phyloP scores from a whole-genome alignment of 306 rosid genomes.

The Sophora flavescens region DNA sequence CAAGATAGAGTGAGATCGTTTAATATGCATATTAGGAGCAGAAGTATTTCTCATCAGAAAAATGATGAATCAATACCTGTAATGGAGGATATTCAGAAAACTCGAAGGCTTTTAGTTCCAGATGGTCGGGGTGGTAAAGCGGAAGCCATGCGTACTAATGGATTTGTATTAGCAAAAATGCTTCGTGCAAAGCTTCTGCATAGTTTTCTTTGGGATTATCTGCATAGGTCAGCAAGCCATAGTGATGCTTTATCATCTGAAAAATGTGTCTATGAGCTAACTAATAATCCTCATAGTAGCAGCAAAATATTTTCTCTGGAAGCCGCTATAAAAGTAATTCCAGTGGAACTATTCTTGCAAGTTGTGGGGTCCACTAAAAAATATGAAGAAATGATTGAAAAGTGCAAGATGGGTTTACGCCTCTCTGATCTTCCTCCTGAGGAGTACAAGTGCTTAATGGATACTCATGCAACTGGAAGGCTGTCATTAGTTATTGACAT shows the following conservation, averaged over 20 bases:
- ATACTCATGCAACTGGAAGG: slow-evolving; percentile 84
- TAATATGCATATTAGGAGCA: slow-evolving; percentile 69
- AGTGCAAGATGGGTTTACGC: slow-evolving; percentile 79
- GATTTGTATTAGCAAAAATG: slow-evolving; percentile 93
- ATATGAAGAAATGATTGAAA: slow-evolving; percentile 78
- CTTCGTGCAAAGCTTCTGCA: slow-evolving; percentile 91
- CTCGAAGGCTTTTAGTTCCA: slow-evolving; percentile 51
- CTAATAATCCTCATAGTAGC: slow-evolving; percentile 64
- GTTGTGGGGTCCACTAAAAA: slow-evolving; percentile 81
- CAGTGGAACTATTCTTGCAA: slow-evolving; percentile 91
- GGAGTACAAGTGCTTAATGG: slow-evolving; percentile 81
- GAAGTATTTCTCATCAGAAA: slow-evolving; percentile 58
- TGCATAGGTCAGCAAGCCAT: slow-evolving; percentile 55
- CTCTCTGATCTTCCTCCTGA: slow-evolving; percentile 76
- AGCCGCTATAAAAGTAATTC: slow-evolving; percentile 73
- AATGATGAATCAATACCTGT: slow-evolving; percentile 68
- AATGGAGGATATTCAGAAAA: slow-evolving; percentile 75
- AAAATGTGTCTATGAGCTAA: slow-evolving; percentile 43
- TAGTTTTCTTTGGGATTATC: slow-evolving; percentile 80
- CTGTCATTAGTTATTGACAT: slow-evolving; percentile 83
- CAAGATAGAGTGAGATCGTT: slow-evolving; percentile 77
- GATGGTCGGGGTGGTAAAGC: slow-evolving; percentile 61
- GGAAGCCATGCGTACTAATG: slow-evolving; percentile 87
- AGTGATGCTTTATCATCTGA: slow-evolving; percentile 54
- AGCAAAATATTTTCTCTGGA: slow-evolving; percentile 76